phyloP scores from a whole-genome alignment of 2,329 filamentous ascomycete genomes.

The Botryosphaeria dothidea region DNA sequence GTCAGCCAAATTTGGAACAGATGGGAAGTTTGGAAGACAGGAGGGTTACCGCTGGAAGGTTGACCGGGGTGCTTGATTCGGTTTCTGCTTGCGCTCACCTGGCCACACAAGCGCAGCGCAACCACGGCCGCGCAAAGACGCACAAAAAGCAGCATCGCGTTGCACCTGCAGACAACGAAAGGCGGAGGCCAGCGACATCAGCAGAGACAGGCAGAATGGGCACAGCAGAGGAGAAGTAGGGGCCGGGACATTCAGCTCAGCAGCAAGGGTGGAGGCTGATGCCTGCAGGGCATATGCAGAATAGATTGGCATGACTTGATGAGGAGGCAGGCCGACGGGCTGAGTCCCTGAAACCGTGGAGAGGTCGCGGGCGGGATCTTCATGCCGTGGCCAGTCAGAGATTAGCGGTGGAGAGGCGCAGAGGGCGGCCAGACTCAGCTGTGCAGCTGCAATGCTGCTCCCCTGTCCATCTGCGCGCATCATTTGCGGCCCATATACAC shows the following conservation, averaged over 20 bases:
- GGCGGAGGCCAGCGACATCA: neutral
- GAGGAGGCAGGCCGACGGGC: neutral
- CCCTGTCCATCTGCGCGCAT: conserved; percentile 9
- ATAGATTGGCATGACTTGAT: neutral
- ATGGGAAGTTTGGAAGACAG: neutral
- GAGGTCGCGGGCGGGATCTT: neutral
- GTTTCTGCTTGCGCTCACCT: conserved; percentile 4
- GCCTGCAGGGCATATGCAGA: neutral
- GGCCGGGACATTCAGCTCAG: neutral
- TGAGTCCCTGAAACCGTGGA: neutral
- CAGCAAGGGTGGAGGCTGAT: neutral
- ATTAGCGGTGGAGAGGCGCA: neutral
- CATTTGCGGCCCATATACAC: neutral
- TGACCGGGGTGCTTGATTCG: neutral
- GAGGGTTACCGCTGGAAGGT: neutral
- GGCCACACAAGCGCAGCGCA: neutral
- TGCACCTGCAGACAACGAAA: neutral
- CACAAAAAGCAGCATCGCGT: conserved; percentile 4
- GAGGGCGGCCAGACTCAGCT: neutral
- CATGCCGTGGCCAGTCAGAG: neutral
- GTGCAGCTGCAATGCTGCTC: neutral
- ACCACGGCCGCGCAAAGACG: neutral
- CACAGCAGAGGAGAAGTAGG: conserved; percentile 3
- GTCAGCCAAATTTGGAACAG: neutral
- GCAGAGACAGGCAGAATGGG: neutral